A percentile compares a stretch with the other conserved stretches of the same genome.
Evolutionary conservation across 2,329 filamentous ascomycete genomes (phyloP).

Genomic region (Tolypocladium guangdongense): DNA sequence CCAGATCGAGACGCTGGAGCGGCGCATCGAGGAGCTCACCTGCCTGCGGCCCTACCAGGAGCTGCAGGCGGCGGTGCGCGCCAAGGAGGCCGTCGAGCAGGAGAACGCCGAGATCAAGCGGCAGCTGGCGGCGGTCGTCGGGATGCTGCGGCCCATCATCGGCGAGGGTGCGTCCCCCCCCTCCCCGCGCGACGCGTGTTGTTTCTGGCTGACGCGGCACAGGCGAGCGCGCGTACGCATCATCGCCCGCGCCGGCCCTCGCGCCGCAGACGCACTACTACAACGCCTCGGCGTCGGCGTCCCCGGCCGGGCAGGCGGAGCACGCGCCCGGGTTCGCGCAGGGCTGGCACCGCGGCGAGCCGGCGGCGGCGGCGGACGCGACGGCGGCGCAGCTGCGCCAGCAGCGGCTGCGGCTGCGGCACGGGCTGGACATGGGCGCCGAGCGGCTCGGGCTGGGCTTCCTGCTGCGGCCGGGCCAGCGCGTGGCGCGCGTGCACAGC

Average conservation of each 20-base stretch:
- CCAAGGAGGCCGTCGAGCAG: conserved; percentile 66
- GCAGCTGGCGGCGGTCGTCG: conserved; percentile 53
- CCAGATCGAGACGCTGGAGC: conserved; percentile 66
- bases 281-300: neutral
- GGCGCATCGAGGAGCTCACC: conserved; percentile 62
- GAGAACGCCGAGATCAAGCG: conserved; percentile 72
- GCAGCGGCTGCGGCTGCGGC: conserved; percentile 38
- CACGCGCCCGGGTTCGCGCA: neutral
- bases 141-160: conserved; percentile 51
- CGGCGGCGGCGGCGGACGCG: neutral
- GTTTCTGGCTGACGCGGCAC: too few species aligned
- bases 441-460: conserved; percentile 67
- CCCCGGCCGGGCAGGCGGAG: neutral
- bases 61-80: conserved; percentile 61
- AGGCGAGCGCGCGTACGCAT: too few species aligned
- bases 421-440: conserved; percentile 48
- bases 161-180: conserved; percentile 11
- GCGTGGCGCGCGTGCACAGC: conserved; percentile 39
- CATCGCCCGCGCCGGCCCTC: conserved; percentile 20
- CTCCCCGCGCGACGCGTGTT: too few species aligned
- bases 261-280: conserved; percentile 6
- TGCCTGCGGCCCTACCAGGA: conserved; percentile 76
- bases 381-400: conserved; percentile 25
- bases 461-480: conserved; percentile 38
- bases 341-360: neutral